Evolutionary conservation across 805 yeast genomes (phyloP).

Genomic region (Kregervanrija delftensis): DNA sequence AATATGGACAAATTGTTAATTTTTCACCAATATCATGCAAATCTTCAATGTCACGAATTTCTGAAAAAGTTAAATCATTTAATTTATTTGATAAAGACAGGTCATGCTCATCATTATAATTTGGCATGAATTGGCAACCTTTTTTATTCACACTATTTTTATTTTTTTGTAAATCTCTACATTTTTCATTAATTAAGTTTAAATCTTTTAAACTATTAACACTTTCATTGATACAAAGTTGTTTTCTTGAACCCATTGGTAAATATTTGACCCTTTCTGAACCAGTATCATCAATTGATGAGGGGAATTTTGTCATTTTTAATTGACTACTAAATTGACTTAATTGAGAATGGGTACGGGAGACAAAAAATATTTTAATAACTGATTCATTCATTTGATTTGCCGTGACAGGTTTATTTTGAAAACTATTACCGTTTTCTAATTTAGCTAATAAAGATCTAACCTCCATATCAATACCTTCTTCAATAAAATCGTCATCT

Average conservation of each 20-base stretch:
- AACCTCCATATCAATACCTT: conserved; percentile 39
- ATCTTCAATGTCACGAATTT: conserved; percentile 75
- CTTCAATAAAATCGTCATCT: conserved; percentile 21
- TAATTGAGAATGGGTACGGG: conserved; percentile 88
- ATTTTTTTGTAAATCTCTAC: conserved; percentile 58
- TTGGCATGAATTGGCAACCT: conserved; percentile 36
- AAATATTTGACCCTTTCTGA: conserved; percentile 56
- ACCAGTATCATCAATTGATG: conserved; percentile 38
- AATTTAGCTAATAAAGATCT: conserved; percentile 38
- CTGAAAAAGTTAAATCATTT: conserved; percentile 47
- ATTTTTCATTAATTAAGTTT: conserved; percentile 68
- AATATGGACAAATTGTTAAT: conserved; percentile 71
- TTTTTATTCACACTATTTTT: conserved; percentile 10
- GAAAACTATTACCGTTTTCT: conserved; percentile 15
- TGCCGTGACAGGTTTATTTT: neutral
- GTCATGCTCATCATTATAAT: conserved; percentile 25
- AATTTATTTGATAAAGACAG: conserved; percentile 34
- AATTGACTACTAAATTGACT: conserved; percentile 75
- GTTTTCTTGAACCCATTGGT: conserved; percentile 80
- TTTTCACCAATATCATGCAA: conserved; percentile 51
- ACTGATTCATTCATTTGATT: conserved; percentile 26
- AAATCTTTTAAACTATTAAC: conserved; percentile 43
- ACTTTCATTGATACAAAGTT: conserved; percentile 67
- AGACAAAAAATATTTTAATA: conserved; percentile 57
- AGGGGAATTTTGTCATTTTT: conserved; percentile 51